A percentile compares a stretch with the other conserved stretches of the same genome.
Conservation (phyloP, 2,329 filamentous ascomycete genomes). For the Aspergillus awamori region DNA sequence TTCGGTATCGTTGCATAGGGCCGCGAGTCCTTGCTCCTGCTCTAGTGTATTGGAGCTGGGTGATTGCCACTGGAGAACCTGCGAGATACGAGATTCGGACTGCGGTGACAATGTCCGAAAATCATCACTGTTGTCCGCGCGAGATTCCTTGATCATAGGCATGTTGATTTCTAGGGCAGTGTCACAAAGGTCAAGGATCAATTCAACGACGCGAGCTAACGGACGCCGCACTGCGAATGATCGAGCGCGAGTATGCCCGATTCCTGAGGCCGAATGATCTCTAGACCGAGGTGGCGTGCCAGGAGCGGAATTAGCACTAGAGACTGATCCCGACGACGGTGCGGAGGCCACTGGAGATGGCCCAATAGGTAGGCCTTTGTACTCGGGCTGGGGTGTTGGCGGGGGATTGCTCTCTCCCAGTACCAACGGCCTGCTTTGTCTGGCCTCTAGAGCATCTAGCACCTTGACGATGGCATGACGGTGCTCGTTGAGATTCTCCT, state of each 20-base stretch:
- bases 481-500: slow-evolving; percentile 89
- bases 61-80: slow-evolving; percentile 95
- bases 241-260: slow-evolving; percentile 77
- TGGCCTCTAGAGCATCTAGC: slow-evolving; percentile 82
- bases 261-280: slow-evolving; percentile 65
- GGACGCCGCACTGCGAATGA: slow-evolving; percentile 92
- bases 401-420: slow-evolving; percentile 51
- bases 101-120: slow-evolving; percentile 93
- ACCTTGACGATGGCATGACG: slow-evolving; percentile 94
- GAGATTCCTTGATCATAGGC: slow-evolving; percentile 84
- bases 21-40: slow-evolving; percentile 84
- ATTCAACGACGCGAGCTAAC: slow-evolving; percentile 88
- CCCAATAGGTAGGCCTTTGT: slow-evolving; percentile 85
- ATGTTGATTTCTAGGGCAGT: slow-evolving; percentile 94
- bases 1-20: slow-evolving; percentile 89
- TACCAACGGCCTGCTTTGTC: slow-evolving; percentile 46
- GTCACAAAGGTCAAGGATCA: slow-evolving; percentile 92
- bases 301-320: slow-evolving; percentile 70
- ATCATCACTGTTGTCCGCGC: slow-evolving; percentile 66
- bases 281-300: slow-evolving; percentile 67
- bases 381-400: slow-evolving; percentile 68
- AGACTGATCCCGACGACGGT: slow-evolving; percentile 71
- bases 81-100: slow-evolving; percentile 90
- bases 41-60: slow-evolving; percentile 88
- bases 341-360: slow-evolving; percentile 68